Evolutionary conservation across 371 early-diverging fungal species (phyloP).

Genomic region (Batrachochytrium dendrobatidis): DNA sequence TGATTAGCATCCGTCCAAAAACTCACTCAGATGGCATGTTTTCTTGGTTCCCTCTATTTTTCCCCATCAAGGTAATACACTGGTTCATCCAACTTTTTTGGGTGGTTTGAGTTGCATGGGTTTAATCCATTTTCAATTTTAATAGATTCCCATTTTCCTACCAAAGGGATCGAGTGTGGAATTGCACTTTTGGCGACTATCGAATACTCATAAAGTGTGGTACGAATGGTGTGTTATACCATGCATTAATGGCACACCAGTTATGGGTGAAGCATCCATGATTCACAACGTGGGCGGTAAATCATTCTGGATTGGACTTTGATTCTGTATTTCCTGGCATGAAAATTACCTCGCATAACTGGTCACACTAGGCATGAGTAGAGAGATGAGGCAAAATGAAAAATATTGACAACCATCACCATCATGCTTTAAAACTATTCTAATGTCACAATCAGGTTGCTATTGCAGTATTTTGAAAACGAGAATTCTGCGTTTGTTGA

Average conservation of each 20-base stretch:
- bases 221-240: constrained; percentile 76
- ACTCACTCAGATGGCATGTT: constrained; percentile 89
- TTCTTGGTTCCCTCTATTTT: constrained; percentile 95
- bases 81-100: background rate
- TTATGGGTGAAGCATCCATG: constrained; percentile 23
- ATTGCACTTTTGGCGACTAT: constrained; percentile 79
- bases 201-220: constrained; percentile 77
- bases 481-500: too few relatives aligned
- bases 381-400: too few relatives aligned
- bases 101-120: too few relatives aligned
- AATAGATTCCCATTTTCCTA: constrained; percentile 58
- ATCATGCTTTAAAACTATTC: too few relatives aligned
- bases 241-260: constrained; percentile 27
- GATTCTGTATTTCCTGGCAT: constrained; percentile 3
- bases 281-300: constrained; percentile 36
- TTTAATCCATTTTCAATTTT: background rate
- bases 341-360: too few relatives aligned
- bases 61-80: constrained; percentile 61
- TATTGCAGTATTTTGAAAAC: too few relatives aligned
- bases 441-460: too few relatives aligned
- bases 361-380: too few relatives aligned
- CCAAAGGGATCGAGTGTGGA: constrained; percentile 49
- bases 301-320: constrained; percentile 40
- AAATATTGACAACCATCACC: too few relatives aligned
- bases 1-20: constrained; percentile 73